These are phyloP conservation scores for Flaveria ramosissima DNA, from an alignment of 129 eudicot genomes.

Conservation along the genomic window DNA sequence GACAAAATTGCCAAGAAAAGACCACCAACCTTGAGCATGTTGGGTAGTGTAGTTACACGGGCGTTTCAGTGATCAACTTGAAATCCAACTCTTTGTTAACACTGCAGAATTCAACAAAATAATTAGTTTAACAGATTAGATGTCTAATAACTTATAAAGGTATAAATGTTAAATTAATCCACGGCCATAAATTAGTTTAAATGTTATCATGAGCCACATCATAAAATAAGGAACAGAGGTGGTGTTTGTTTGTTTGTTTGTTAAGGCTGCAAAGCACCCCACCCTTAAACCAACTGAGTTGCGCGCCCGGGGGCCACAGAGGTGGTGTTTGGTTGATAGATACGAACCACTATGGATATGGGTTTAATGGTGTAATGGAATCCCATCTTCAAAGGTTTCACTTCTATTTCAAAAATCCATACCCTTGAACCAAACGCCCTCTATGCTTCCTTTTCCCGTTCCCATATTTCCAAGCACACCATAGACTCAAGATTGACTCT, in stretches of 20 bases:
- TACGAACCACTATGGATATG: background rate
- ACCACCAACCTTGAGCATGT: conserved; percentile 34
- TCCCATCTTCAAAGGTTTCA: background rate
- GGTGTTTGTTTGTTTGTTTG: no score
- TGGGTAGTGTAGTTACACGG: conserved; percentile 18
- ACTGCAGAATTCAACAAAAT: conserved; percentile 39
- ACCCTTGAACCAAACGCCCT: background rate
- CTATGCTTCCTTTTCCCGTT: background rate
- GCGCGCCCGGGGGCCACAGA: no score
- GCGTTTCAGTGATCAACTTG: conserved; percentile 52
- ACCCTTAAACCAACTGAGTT: no score
- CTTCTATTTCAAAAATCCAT: no score
- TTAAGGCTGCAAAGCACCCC: no score
- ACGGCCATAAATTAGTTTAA: background rate
- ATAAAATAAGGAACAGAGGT: background rate
- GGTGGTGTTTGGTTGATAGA: background rate
- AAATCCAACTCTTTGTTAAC: conserved; percentile 52
- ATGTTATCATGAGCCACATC: background rate
- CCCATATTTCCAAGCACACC: background rate
- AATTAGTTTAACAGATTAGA: background rate
- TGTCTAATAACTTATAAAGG: background rate
- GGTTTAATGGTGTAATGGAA: no score
- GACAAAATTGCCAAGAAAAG: background rate
- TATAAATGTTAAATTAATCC: background rate
- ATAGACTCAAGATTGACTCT: background rate